These are phyloP conservation scores for Pythium pyrilobum DNA, from an alignment of 352 stramenopile species.

Conservation along the genomic window DNA sequence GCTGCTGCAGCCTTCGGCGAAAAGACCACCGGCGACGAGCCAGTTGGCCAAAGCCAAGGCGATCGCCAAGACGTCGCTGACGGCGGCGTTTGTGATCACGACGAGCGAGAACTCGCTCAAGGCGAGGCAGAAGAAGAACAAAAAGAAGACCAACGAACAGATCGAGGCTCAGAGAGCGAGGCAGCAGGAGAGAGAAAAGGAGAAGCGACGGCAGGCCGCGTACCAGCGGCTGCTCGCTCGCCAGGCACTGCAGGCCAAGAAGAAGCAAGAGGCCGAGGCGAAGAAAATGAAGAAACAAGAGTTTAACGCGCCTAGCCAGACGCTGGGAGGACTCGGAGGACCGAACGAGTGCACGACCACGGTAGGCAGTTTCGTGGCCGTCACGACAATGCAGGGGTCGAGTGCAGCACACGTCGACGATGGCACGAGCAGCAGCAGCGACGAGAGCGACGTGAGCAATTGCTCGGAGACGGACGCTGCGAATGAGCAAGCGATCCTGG, in stretches of 20 bases:
- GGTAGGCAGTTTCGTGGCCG: background rate
- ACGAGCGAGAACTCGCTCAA: constrained; percentile 24
- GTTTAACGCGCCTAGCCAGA: background rate
- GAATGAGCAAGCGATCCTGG: constrained; percentile 49
- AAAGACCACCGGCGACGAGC: background rate
- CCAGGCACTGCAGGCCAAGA: constrained; percentile 45
- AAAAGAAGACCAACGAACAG: constrained; percentile 26
- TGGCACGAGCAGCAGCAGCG: constrained; percentile 34
- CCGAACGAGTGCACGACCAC: background rate
- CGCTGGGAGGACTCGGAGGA: too few species aligned
- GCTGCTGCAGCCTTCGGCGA: background rate
- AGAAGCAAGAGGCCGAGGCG: constrained; percentile 26
- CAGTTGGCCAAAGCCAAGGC: constrained; percentile 16
- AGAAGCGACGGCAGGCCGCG: constrained; percentile 41
- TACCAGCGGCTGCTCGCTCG: constrained; percentile 54
- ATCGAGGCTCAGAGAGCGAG: constrained; percentile 11
- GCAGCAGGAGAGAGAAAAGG: constrained; percentile 39
- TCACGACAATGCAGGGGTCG: background rate
- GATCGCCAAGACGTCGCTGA: constrained; percentile 5
- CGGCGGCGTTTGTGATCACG: constrained; percentile 41
- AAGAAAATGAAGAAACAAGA: background rate
- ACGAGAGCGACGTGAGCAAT: constrained; percentile 64
- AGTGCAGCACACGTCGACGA: background rate
- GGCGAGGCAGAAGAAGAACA: constrained; percentile 25
- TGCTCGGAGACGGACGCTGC: constrained; percentile 55